Percentiles rank a stretch among this genome's conserved stretches.
Evolutionary conservation across 768 basidiomycete species (phyloP).

Genomic region (Leccinum incarnatum): DNA sequence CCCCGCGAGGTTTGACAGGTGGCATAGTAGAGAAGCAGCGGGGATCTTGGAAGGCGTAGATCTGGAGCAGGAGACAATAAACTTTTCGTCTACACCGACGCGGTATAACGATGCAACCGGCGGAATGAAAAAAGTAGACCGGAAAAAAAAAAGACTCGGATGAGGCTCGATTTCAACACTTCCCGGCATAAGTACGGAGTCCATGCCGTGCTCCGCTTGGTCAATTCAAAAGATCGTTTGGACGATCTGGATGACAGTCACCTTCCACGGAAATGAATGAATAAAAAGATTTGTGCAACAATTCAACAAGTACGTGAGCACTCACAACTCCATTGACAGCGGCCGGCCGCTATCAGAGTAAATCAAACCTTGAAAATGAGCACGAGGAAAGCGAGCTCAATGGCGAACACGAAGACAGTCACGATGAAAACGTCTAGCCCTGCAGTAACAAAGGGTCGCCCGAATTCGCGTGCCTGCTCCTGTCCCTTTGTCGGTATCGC

Average conservation of each 20-base stretch:
- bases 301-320: not conserved
- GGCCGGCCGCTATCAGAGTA: slow-evolving; percentile 4
- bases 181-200: not conserved
- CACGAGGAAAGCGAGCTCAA: slow-evolving; percentile 65
- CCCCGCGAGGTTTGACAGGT: not conserved
- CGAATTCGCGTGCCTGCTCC: slow-evolving; percentile 60
- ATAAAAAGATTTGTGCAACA: not conserved
- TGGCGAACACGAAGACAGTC: slow-evolving; percentile 53
- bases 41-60: slow-evolving; percentile 20
- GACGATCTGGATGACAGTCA: slow-evolving; percentile 6
- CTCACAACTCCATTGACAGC: slow-evolving; percentile 16
- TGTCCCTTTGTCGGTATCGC: slow-evolving; percentile 60
- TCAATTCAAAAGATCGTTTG: slow-evolving; percentile 15
- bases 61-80: slow-evolving; percentile 12
- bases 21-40: slow-evolving; percentile 6
- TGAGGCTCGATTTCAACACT: not conserved
- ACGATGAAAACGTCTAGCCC: slow-evolving; percentile 69
- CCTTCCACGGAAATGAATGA: not conserved
- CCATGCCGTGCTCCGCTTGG: slow-evolving; percentile 9
- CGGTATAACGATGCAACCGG: not conserved
- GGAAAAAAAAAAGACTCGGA: not conserved
- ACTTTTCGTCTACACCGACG: slow-evolving; percentile 1
- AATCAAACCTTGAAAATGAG: slow-evolving; percentile 46
- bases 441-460: slow-evolving; percentile 75
- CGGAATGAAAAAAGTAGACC: not conserved